A percentile compares a stretch with the other conserved stretches of the same genome.
Evolutionary conservation across 2,329 filamentous ascomycete species (phyloP).

Genomic region (Arthroderma sp.): DNA sequence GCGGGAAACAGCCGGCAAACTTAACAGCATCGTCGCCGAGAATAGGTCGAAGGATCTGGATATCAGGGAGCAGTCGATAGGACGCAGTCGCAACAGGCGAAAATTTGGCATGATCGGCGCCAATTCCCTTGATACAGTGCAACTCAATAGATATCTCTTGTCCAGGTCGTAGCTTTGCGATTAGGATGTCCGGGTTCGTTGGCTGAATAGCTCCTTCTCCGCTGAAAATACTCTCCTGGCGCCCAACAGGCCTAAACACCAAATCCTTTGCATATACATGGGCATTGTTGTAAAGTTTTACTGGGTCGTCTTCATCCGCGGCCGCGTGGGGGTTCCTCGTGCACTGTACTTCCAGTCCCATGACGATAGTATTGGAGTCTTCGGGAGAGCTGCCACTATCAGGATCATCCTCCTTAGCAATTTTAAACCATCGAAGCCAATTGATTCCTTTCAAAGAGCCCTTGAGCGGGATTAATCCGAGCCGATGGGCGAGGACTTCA

Average conservation of each 20-base stretch:
- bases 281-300: conserved; percentile 72
- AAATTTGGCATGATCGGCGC: conserved; percentile 91
- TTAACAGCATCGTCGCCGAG: conserved; percentile 76
- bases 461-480: conserved; percentile 82
- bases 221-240: conserved; percentile 56
- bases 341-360: conserved; percentile 68
- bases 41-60: conserved; percentile 72
- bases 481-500: conserved; percentile 79
- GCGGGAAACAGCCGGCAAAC: conserved; percentile 78
- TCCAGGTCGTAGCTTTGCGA: conserved; percentile 84
- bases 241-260: conserved; percentile 60
- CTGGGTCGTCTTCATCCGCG: conserved; percentile 63
- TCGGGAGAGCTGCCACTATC: conserved; percentile 37
- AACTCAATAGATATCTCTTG: conserved; percentile 77
- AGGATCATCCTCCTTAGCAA: conserved; percentile 51
- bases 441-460: conserved; percentile 65
- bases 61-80: conserved; percentile 80
- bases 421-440: conserved; percentile 71
- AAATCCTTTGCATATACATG: conserved; percentile 72
- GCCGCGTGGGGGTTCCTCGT: conserved; percentile 62
- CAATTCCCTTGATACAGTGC: conserved; percentile 91
- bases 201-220: conserved; percentile 52
- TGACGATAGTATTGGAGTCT: conserved; percentile 78
- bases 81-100: conserved; percentile 89
- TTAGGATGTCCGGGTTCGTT: conserved; percentile 80